Conservation (phyloP, 139 green algal species). For the Trebouxia sp. region DNA sequence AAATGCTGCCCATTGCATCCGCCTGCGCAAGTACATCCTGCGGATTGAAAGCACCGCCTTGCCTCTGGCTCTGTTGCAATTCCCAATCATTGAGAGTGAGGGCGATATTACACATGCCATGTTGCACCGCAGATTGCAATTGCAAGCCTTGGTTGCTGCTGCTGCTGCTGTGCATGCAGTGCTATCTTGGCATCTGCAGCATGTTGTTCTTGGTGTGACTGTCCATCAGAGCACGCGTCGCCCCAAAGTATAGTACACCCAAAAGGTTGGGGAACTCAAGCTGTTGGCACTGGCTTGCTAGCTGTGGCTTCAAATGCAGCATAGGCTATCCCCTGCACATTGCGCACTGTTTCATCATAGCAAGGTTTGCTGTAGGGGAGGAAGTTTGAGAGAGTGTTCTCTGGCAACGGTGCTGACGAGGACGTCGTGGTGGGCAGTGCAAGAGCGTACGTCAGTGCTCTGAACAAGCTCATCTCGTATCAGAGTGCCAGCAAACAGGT, state of each 20-base stretch:
- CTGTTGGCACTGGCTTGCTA: too few species aligned
- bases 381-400: slow-evolving; percentile 65
- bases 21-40: background rate
- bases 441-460: slow-evolving; percentile 88
- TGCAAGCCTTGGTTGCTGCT: too few species aligned
- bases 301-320: background rate
- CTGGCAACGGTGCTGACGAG: slow-evolving; percentile 81
- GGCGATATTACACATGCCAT: too few species aligned
- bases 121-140: too few species aligned
- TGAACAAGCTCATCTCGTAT: slow-evolving; percentile 97
- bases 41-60: background rate
- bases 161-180: too few species aligned
- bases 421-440: slow-evolving; percentile 94
- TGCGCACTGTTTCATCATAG: background rate
- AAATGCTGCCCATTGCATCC: background rate
- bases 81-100: too few species aligned
- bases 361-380: slow-evolving; percentile 41
- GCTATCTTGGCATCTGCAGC: too few species aligned
- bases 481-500: slow-evolving; percentile 37
- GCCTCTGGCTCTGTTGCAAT: too few species aligned
- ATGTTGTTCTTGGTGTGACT: too few species aligned
- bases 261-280: too few species aligned
- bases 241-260: too few species aligned
- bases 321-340: background rate
- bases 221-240: too few species aligned